phyloP scores from a whole-genome alignment of 768 basidiomycete genomes.

The Leccinum obscurum region DNA sequence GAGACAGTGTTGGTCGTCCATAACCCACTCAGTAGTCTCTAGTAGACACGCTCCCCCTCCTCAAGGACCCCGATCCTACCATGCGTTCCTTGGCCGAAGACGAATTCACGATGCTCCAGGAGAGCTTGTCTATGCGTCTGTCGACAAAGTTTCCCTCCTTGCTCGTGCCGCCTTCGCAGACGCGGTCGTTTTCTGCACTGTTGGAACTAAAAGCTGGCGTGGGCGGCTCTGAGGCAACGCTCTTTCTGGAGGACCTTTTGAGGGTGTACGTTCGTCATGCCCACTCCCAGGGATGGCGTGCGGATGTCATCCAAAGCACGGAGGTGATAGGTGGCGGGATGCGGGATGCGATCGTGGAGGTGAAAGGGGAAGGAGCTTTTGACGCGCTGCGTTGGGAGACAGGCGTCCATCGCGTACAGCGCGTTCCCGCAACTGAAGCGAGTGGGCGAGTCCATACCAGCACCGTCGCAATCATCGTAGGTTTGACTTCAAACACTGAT shows the following conservation, averaged over 20 bases:
- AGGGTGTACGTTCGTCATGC: slow-evolving; percentile 80
- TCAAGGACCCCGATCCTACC: slow-evolving; percentile 70
- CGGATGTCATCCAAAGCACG: slow-evolving; percentile 57
- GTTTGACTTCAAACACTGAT: slow-evolving; percentile 25
- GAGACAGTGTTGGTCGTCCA: slow-evolving; percentile 5
- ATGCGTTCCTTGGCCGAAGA: slow-evolving; percentile 75
- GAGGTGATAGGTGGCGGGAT: slow-evolving; percentile 63
- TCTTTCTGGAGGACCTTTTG: slow-evolving; percentile 77
- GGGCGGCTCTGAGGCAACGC: slow-evolving; percentile 84
- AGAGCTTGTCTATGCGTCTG: slow-evolving; percentile 28
- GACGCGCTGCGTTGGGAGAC: slow-evolving; percentile 86
- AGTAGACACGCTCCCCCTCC: slow-evolving; percentile 58
- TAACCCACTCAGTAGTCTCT: slow-evolving; percentile 54
- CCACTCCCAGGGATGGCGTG: slow-evolving; percentile 56
- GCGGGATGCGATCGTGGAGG: slow-evolving; percentile 77
- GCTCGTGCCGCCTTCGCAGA: slow-evolving; percentile 71
- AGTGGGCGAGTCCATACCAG: slow-evolving; percentile 91
- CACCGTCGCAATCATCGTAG: slow-evolving; percentile 82
- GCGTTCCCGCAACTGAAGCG: slow-evolving; percentile 89
- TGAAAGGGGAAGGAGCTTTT: slow-evolving; percentile 76
- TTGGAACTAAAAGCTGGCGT: slow-evolving; percentile 93
- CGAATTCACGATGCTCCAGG: slow-evolving; percentile 54
- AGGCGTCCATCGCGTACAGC: slow-evolving; percentile 93
- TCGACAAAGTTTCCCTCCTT: slow-evolving; percentile 61
- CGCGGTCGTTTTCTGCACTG: slow-evolving; percentile 68